Percentiles rank a stretch among this genome's conserved stretches.
Conservation (phyloP, 331 rosid species). For the Cydonia oblonga region DNA sequence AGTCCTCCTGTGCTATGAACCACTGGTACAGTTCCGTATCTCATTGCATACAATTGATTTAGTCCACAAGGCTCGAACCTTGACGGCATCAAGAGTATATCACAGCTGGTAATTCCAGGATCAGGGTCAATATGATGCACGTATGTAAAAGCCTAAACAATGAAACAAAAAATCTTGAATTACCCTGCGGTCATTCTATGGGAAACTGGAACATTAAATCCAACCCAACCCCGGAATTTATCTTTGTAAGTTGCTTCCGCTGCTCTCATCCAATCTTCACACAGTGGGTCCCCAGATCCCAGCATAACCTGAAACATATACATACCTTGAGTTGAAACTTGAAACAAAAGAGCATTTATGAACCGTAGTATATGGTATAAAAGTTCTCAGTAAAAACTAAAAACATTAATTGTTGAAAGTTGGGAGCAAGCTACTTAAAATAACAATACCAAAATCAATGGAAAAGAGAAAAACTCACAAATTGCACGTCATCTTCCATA, state of each 20-base stretch:
- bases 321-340: not conserved
- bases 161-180: not conserved
- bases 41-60: slow-evolving; percentile 84
- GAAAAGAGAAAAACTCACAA: slow-evolving; percentile 40
- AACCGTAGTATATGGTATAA: not conserved
- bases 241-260: slow-evolving; percentile 47
- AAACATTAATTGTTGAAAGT: not conserved
- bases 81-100: slow-evolving; percentile 83
- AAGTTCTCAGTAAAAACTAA: not conserved
- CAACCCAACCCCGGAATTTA: slow-evolving; percentile 93
- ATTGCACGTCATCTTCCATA: slow-evolving; percentile 72
- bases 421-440: not conserved
- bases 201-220: slow-evolving; percentile 73
- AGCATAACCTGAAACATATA: slow-evolving; percentile 61
- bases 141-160: slow-evolving; percentile 2
- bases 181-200: slow-evolving; percentile 89
- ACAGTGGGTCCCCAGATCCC: slow-evolving; percentile 56
- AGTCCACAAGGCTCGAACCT: slow-evolving; percentile 85
- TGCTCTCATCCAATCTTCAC: slow-evolving; percentile 86
- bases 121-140: slow-evolving; percentile 12
- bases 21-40: slow-evolving; percentile 86
- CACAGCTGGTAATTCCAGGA: slow-evolving; percentile 51
- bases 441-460: not conserved
- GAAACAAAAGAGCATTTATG: not conserved
- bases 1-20: slow-evolving; percentile 90